phyloP scores from a whole-genome alignment of 2,329 filamentous ascomycete genomes.

The Pseudogymnoascus sp. region DNA sequence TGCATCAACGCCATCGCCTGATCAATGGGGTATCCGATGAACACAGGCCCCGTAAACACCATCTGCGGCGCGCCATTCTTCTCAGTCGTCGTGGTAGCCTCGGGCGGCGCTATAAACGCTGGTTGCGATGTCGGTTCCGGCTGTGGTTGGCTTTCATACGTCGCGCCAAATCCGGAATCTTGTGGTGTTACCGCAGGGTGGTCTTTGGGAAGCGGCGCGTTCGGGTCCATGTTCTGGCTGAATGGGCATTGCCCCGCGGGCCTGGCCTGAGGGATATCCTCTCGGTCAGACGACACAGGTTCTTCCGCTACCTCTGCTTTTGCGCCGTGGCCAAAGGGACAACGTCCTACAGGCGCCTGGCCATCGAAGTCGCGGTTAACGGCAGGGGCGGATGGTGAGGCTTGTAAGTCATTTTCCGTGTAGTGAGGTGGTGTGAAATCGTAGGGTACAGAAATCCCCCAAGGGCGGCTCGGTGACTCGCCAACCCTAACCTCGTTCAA shows the following conservation, averaged over 20 bases:
- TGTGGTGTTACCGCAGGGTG: conserved; percentile 10
- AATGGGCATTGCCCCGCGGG: conserved; percentile 23
- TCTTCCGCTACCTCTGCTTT: conserved; percentile 12
- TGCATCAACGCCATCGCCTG: conserved; percentile 72
- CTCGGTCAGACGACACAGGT: background rate
- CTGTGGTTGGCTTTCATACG: background rate
- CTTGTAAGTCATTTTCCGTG: conserved; percentile 33
- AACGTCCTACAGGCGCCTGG: conserved; percentile 38
- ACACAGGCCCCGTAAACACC: conserved; percentile 87
- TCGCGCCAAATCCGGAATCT: background rate
- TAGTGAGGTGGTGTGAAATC: conserved; percentile 34
- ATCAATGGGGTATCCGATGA: conserved; percentile 82
- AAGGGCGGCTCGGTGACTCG: conserved; percentile 85
- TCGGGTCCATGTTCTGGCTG: conserved; percentile 32
- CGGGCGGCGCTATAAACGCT: background rate
- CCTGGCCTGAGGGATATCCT: conserved; percentile 9
- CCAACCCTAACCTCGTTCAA: conserved; percentile 87
- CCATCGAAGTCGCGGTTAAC: conserved; percentile 21
- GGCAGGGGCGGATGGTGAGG: conserved; percentile 49
- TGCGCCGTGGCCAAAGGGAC: conserved; percentile 41
- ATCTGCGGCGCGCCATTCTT: conserved; percentile 49
- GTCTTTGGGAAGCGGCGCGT: background rate
- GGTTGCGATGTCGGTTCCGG: background rate
- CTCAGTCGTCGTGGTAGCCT: conserved; percentile 16
- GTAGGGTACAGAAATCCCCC: conserved; percentile 78